Evolutionary conservation across 495 filamentous ascomycete genomes (phyloP).

Genomic region (Achaetomiella virescens): DNA sequence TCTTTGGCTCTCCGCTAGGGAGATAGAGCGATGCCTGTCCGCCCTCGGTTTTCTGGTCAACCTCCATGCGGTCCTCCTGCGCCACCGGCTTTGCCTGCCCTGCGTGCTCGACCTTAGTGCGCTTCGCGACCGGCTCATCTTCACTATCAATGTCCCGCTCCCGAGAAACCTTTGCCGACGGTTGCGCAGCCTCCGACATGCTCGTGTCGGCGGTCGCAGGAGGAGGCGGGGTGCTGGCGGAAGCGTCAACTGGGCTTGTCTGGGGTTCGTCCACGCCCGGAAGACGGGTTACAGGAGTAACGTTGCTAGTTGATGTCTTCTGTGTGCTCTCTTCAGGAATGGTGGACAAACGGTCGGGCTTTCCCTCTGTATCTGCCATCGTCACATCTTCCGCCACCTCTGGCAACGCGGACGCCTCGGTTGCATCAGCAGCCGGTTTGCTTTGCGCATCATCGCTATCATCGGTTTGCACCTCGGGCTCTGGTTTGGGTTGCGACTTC

Average conservation of each 20-base stretch:
- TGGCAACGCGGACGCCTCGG: not conserved
- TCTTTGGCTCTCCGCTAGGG: constrained; percentile 15
- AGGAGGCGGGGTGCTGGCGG: constrained; percentile 15
- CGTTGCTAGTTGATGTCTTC: constrained; percentile 25
- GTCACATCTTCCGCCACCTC: constrained; percentile 25
- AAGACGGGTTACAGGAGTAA: constrained; percentile 22
- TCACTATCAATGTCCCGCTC: constrained; percentile 66
- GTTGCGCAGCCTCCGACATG: constrained; percentile 30
- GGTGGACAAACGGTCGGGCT: not conserved
- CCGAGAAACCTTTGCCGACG: constrained; percentile 51
- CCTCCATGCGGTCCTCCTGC: constrained; percentile 16
- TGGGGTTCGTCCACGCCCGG: constrained; percentile 2
- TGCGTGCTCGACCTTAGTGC: constrained; percentile 48
- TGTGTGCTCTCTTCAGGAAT: constrained; percentile 21
- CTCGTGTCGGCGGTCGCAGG: constrained; percentile 28
- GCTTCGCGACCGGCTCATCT: constrained; percentile 73
- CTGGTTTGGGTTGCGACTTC: not conserved
- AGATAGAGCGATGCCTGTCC: not conserved
- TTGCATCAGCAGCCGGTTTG: not conserved
- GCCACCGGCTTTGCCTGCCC: constrained; percentile 18
- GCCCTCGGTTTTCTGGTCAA: constrained; percentile 10
- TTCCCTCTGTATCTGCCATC: constrained; percentile 23
- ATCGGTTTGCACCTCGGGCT: not conserved
- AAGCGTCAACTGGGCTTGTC: constrained; percentile 6
- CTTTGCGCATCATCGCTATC: not conserved